These are phyloP conservation scores for Paramecium biaurelia DNA, from an alignment of 73 alveolate species.

Conservation along the genomic window DNA sequence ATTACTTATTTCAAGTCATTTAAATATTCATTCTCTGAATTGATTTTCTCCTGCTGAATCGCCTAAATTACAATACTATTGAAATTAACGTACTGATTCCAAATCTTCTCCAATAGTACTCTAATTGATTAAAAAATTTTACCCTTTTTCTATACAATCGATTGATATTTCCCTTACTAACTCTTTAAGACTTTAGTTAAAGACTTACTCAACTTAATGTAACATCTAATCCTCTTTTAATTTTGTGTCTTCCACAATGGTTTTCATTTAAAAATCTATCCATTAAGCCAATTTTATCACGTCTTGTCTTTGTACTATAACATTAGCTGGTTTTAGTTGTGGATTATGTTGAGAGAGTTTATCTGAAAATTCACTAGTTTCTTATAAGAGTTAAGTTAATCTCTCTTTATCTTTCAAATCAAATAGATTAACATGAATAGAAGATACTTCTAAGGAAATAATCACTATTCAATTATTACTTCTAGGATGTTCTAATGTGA, in stretches of 20 bases:
- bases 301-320: background rate
- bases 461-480: background rate
- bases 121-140: background rate
- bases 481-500: background rate
- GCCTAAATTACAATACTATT: background rate
- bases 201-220: slow-evolving; percentile 1
- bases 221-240: background rate
- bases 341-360: background rate
- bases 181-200: slow-evolving; percentile 28
- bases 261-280: background rate
- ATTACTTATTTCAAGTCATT: background rate
- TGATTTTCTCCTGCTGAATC: background rate
- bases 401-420: slow-evolving; percentile 15
- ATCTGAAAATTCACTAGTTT: slow-evolving; percentile 38
- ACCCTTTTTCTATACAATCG: slow-evolving; percentile 42
- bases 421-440: background rate
- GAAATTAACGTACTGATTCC: slow-evolving; percentile 7
- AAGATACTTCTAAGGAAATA: background rate
- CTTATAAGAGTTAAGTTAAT: background rate
- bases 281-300: slow-evolving; percentile 39
- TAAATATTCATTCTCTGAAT: background rate
- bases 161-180: slow-evolving; percentile 18
- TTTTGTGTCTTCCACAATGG: background rate
- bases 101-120: slow-evolving; percentile 34
- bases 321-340: background rate